Base-by-base conservation (phyloP, 495 filamentous ascomycete genomes). In the Penicillium soppii region DNA sequence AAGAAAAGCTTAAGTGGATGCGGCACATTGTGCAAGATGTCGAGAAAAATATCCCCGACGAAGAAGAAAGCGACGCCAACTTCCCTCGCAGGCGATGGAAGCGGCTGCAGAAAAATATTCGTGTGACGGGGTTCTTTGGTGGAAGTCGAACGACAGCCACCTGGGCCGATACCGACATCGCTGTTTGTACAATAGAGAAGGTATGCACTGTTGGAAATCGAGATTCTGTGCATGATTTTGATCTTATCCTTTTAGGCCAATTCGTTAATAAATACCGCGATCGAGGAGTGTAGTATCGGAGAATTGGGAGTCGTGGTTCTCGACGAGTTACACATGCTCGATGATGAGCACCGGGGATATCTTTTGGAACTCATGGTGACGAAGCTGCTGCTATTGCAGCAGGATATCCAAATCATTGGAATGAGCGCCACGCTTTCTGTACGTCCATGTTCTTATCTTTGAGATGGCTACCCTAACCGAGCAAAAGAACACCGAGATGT, bases 111-210 rank as follows among this genome's bases (percentile, higher is more conserved):
- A 68, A 67, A 55, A 56, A 64, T 17, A 67, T 92, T 10, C 79
- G 82, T 44, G 79, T 91, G 2, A 82, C 83, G 15, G 89, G 87
- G 0, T 90, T 85, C 59, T 91, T 89, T 63, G 87, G 87, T 6
- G 89, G 88, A 5, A 84, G 80, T 52, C 86, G 82, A 58, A 73
- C 78, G 19, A 79, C 82, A 43, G 68, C 78, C 8, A 81, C 77
- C 2, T 91, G 88, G 87, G 74, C 76, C 20, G 89, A 92, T 60
- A 82, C 88, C 43, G 89, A 94, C 63, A 82, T 94, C 50, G 89
- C 82, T 2, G 78, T 92, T 37, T 92, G 88, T 66, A 92, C 89
- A 7, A 88, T 91, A 47, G 89, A 94, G 63, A 94, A 91, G 83
- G 88, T 87, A 16, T 59, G 69, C 62, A 27, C 16, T 26, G 7